Evolutionary conservation across 495 filamentous ascomycete genomes (phyloP), one percentile per base, ranked within the genome.

Genomic region (Hyaloscypha bicolor): DNA sequence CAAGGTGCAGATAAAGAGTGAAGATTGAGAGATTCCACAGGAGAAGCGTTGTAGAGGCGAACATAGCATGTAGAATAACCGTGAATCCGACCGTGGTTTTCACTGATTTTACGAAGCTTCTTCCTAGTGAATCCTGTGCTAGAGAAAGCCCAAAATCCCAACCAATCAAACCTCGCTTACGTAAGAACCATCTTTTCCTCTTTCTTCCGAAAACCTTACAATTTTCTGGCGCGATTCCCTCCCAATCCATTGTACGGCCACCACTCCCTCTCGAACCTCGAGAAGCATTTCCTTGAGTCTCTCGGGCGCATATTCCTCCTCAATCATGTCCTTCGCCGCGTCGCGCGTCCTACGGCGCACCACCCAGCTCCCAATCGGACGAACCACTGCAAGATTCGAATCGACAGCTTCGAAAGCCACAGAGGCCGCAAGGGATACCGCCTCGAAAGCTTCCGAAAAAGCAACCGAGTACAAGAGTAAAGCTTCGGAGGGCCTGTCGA

Each of bases 1-100:
- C 76, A 98, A 98, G 82, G 93, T 97, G 71, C 88, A 92, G 82
- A 98, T 97, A 70, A 85, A 89, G 79, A 90, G 87, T 73, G 73
- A 76, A 63, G 77, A 72, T 31, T 74, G 66, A 71, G 57, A 12
- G 2, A 25, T 25, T 53, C 29, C 16, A 31, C 30, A 60, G 22
- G 16, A 32, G 16, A 55, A 60, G 32, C n/a, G 55, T 51, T 51
- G 29, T 22, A 48, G 12, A 45, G 60, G 25, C n/a, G 29, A n/a
- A 48, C 30, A 53, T 63, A 59, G 62, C 32, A 58, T 66, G 11
- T 63, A 57, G 45, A 57, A 57, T 22, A 60, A 16, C 56, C 21
- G 37, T 53, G 29, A 63, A 29, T 53, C 3, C 22, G 39, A 32
- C 9, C 52, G 25, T 56, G 32, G 30, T 32, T 25, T 51, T 53